These are phyloP conservation scores for Chiua virens DNA, from an alignment of 768 basidiomycete species.

Conservation along the genomic window DNA sequence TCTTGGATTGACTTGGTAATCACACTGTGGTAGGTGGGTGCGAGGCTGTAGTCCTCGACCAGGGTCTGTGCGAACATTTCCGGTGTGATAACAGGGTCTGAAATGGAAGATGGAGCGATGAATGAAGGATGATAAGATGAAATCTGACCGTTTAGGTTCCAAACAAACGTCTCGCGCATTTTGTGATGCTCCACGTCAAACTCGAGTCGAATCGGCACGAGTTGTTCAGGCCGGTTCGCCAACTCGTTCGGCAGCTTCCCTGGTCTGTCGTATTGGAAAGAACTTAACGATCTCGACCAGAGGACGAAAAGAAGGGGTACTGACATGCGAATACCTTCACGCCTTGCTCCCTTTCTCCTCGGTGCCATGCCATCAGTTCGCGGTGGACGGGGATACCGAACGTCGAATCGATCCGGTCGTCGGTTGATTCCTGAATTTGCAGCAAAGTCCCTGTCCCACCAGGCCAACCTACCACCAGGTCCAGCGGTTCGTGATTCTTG, in stretches of 20 bases:
- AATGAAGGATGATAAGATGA: not conserved
- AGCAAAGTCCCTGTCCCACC: conserved; percentile 63
- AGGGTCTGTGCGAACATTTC: conserved; percentile 88
- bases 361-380: conserved; percentile 31
- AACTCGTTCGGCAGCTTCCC: conserved; percentile 55
- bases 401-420: conserved; percentile 46
- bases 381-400: conserved; percentile 54
- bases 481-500: conserved; percentile 48
- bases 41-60: conserved; percentile 86
- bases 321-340: conserved; percentile 77
- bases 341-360: conserved; percentile 52
- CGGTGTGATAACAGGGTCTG: conserved; percentile 88
- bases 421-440: conserved; percentile 32
- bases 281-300: not conserved
- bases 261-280: conserved; percentile 43
- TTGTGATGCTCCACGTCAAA: conserved; percentile 93
- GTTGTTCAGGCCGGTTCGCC: conserved; percentile 67
- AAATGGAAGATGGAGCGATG: not conserved
- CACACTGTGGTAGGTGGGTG: conserved; percentile 57
- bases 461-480: conserved; percentile 45
- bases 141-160: conserved; percentile 89
- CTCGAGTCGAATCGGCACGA: conserved; percentile 95
- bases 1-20: conserved; percentile 87
- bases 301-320: conserved; percentile 33
- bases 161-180: conserved; percentile 95